These are phyloP conservation scores for Quercus mongolica DNA, from an alignment of 306 rosid species.

Conservation along the genomic window DNA sequence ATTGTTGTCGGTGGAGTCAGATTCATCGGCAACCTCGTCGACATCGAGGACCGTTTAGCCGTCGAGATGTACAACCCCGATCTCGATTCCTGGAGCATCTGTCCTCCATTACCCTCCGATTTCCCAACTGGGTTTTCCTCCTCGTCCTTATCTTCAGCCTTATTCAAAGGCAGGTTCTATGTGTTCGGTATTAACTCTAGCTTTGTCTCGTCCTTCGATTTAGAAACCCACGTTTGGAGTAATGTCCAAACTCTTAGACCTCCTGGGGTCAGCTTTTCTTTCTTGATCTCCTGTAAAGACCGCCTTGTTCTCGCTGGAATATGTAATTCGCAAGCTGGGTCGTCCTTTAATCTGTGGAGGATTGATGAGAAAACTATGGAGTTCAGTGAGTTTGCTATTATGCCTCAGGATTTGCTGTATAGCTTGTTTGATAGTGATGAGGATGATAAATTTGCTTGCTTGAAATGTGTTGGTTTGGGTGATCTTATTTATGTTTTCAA, in stretches of 20 bases:
- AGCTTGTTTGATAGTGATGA: conserved; percentile 72
- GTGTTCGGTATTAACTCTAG: conserved; percentile 71
- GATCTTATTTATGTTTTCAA: conserved; percentile 75
- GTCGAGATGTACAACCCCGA: conserved; percentile 65
- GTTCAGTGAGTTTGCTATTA: conserved; percentile 50
- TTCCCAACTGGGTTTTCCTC: conserved; percentile 72
- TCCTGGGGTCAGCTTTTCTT: conserved; percentile 62
- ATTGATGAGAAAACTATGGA: conserved; percentile 68
- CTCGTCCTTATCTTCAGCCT: conserved; percentile 65
- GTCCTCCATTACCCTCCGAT: conserved; percentile 69
- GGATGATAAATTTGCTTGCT: conserved; percentile 73
- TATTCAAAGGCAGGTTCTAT: conserved; percentile 47
- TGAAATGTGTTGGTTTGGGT: conserved; percentile 79
- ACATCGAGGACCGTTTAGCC: conserved; percentile 74
- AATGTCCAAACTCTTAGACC: conserved; percentile 69
- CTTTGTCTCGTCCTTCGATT: conserved; percentile 60
- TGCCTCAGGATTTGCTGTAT: conserved; percentile 65
- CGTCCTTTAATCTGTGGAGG: conserved; percentile 64
- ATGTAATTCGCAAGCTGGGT: conserved; percentile 38
- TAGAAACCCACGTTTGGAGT: conserved; percentile 50
- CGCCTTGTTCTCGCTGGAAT: conserved; percentile 68
- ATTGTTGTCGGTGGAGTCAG: conserved; percentile 76
- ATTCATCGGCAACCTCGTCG: conserved; percentile 70
- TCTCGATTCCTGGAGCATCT: conserved; percentile 46
- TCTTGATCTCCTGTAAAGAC: conserved; percentile 53